phyloP scores from a whole-genome alignment of 352 stramenopile genomes.

The Phytophthora macrochlamydospora region DNA sequence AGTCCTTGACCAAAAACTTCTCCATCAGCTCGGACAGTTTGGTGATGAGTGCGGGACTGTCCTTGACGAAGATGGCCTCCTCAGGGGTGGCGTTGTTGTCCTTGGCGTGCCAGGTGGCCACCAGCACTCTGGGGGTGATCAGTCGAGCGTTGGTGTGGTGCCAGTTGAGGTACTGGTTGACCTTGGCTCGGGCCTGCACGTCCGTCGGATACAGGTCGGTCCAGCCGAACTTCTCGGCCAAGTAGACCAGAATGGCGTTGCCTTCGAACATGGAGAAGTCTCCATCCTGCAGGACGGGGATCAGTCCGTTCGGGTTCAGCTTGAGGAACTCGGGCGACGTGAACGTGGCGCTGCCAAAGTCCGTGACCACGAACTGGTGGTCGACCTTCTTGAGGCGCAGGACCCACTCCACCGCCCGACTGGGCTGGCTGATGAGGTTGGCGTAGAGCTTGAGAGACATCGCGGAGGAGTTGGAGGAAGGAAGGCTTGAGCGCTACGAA shows the following conservation, averaged over 20 bases:
- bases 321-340: constrained; percentile 40
- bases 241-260: constrained; percentile 60
- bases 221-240: constrained; percentile 57
- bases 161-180: constrained; percentile 79
- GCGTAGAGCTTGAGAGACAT: constrained; percentile 51
- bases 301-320: constrained; percentile 44
- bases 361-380: constrained; percentile 38
- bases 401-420: constrained; percentile 38
- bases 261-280: constrained; percentile 51
- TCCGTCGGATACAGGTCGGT: constrained; percentile 63
- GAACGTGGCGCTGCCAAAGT: constrained; percentile 41
- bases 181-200: constrained; percentile 54
- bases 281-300: constrained; percentile 46
- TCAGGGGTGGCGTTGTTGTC: constrained; percentile 32
- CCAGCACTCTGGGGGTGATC: constrained; percentile 53
- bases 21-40: constrained; percentile 48
- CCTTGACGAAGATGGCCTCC: constrained; percentile 27
- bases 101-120: constrained; percentile 43
- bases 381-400: constrained; percentile 45
- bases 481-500: neutral
- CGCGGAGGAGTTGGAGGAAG: neutral
- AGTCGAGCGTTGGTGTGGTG: constrained; percentile 66
- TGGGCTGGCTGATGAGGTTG: constrained; percentile 51
- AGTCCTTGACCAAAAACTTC: constrained; percentile 51
- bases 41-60: constrained; percentile 28